Conservation (phyloP, 495 filamentous ascomycete genomes). For the Daldinia loculata region DNA sequence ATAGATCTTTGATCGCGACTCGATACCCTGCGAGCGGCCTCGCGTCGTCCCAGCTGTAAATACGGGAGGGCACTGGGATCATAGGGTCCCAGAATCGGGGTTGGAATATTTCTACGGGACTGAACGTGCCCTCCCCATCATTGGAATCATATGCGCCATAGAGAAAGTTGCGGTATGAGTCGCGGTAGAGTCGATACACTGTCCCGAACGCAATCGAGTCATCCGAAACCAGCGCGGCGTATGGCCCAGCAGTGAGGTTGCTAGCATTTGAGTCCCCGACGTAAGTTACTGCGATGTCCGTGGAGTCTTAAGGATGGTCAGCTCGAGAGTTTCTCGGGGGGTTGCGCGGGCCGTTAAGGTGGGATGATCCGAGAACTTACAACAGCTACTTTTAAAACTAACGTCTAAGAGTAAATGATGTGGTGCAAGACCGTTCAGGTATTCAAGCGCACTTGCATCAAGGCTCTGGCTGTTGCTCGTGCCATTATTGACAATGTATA, state of each 20-base stretch:
- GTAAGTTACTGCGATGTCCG: not conserved
- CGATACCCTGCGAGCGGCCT: conserved; percentile 44
- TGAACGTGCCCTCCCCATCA: conserved; percentile 7
- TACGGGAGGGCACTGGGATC: conserved; percentile 55
- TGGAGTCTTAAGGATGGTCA: not conserved
- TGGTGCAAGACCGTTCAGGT: not conserved
- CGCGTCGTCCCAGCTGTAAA: conserved; percentile 49
- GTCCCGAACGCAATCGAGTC: not conserved
- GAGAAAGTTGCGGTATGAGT: not conserved
- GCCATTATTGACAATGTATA: conserved; percentile 44
- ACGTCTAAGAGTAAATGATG: not conserved
- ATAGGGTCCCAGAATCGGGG: conserved; percentile 48
- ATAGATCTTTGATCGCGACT: conserved; percentile 64
- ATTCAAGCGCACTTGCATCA: not conserved
- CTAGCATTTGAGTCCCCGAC: not conserved
- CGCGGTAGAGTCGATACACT: not conserved
- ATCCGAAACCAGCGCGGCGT: not conserved
- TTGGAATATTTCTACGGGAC: conserved; percentile 44
- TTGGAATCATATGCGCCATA: not conserved
- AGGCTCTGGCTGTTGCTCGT: conserved; percentile 42
- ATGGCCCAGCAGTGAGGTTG: not conserved
- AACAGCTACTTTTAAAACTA: not conserved
- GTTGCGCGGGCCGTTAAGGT: not conserved
- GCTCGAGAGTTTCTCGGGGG: not conserved
- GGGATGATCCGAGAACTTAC: not conserved